These are phyloP conservation scores for Melanomma pulvis-pyrius DNA, from an alignment of 495 filamentous ascomycete genomes.

Conservation along the genomic window DNA sequence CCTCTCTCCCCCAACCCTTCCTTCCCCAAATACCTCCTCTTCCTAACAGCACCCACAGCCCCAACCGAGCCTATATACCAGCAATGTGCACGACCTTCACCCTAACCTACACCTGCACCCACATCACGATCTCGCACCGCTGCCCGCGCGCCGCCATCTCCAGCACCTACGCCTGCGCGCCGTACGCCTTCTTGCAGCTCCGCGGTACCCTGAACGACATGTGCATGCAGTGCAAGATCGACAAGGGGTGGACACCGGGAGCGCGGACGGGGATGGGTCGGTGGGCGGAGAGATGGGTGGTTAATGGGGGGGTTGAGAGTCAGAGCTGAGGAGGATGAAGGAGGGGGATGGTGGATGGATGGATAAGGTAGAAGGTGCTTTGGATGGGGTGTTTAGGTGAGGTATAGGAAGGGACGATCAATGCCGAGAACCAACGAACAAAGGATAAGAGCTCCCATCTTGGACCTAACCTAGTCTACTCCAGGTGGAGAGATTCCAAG, in stretches of 20 bases:
- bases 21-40: background rate
- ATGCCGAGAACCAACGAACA: too few species aligned
- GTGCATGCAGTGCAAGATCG: conserved; percentile 12
- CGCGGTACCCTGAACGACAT: background rate
- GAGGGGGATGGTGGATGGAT: background rate
- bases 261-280: background rate
- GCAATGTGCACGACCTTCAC: conserved; percentile 4
- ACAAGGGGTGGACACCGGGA: background rate
- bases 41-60: background rate
- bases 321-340: background rate
- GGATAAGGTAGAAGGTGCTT: background rate
- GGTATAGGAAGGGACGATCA: background rate
- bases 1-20: background rate
- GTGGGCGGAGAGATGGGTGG: background rate
- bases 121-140: background rate
- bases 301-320: background rate
- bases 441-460: too few species aligned
- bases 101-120: conserved; percentile 6
- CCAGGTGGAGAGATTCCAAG: too few species aligned
- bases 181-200: background rate
- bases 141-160: background rate
- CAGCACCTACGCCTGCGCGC: background rate
- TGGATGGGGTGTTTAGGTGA: background rate
- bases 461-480: too few species aligned
- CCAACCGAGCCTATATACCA: background rate